Evolutionary conservation across 495 filamentous ascomycete genomes (phyloP).

Genomic region (Penicillium coprophilum): DNA sequence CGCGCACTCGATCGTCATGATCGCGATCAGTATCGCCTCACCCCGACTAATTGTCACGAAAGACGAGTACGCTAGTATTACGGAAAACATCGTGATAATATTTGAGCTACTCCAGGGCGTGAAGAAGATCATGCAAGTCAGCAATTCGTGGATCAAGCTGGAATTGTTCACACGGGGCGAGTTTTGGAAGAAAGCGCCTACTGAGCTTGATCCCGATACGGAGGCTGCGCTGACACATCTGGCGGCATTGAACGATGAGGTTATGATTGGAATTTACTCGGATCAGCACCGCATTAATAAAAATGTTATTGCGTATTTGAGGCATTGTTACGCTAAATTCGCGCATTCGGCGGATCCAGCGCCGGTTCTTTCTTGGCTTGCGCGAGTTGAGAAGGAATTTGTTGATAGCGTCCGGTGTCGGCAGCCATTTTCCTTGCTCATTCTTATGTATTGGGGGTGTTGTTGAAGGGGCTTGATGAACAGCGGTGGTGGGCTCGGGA

Average conservation of each 20-base stretch:
- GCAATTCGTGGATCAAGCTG: conserved; percentile 27
- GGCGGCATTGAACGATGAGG: conserved; percentile 21
- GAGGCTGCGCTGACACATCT: conserved; percentile 20
- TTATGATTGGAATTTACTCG: conserved; percentile 8
- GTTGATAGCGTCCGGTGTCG: conserved; percentile 23
- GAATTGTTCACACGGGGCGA: conserved; percentile 23
- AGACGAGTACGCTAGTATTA: conserved; percentile 25
- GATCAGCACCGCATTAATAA: conserved; percentile 21
- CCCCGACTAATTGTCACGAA: conserved; percentile 32
- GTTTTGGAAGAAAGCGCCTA: conserved; percentile 17
- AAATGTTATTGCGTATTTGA: conserved; percentile 26
- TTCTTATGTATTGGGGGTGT: conserved; percentile 34
- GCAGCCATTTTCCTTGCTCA: conserved; percentile 26
- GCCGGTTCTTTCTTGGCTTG: conserved; percentile 32
- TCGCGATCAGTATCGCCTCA: conserved; percentile 40
- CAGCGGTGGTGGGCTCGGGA: conserved; percentile 32
- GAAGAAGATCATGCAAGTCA: conserved; percentile 28
- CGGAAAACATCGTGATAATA: conserved; percentile 24
- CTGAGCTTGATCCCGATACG: conserved; percentile 21
- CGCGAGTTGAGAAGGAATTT: conserved; percentile 28
- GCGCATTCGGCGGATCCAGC: conserved; percentile 20
- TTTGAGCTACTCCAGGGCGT: conserved; percentile 36
- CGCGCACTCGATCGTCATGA: conserved; percentile 49
- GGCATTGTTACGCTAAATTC: conserved; percentile 29
- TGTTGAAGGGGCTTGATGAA: conserved; percentile 26